Evolutionary conservation across 139 green algal genomes (phyloP).

Genomic region (Gonium pectorale): DNA sequence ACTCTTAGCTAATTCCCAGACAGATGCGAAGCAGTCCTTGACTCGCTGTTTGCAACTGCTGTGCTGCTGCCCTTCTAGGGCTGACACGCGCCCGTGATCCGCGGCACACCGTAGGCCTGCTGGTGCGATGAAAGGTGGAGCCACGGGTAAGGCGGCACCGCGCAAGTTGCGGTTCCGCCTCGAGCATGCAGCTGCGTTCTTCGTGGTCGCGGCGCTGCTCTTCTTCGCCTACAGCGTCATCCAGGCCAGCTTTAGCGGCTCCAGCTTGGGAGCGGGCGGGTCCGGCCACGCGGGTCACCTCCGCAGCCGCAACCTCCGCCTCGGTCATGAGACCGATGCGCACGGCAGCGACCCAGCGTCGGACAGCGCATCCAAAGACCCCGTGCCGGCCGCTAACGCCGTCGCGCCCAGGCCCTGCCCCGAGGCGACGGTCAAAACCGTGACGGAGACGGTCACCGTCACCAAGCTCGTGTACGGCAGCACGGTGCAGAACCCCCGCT

Average conservation of each 20-base stretch:
- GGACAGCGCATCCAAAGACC: not conserved
- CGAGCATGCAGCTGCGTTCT: constrained; percentile 33
- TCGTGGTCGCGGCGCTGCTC: constrained; percentile 15
- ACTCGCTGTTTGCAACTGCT: no score
- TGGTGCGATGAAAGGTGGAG: constrained; percentile 17
- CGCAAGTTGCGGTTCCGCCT: constrained; percentile 17
- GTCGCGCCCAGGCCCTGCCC: not conserved
- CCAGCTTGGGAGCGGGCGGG: not conserved
- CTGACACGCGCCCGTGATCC: no score
- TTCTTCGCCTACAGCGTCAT: constrained; percentile 39
- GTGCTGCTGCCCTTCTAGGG: no score
- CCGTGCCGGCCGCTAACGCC: no score
- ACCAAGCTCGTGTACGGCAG: constrained; percentile 45
- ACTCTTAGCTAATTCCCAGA: no score
- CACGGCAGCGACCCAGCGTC: no score
- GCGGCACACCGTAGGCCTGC: no score
- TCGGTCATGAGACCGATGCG: not conserved
- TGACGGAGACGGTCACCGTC: not conserved
- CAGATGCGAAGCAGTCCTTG: no score
- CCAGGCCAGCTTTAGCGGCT: constrained; percentile 12
- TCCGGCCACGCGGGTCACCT: not conserved
- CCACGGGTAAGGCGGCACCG: no score
- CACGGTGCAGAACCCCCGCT: constrained; percentile 49
- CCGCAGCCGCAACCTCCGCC: not conserved
- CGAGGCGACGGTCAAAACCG: not conserved